Conservation (phyloP, 2,329 filamentous ascomycete species). For the Colletotrichum trifolii region DNA sequence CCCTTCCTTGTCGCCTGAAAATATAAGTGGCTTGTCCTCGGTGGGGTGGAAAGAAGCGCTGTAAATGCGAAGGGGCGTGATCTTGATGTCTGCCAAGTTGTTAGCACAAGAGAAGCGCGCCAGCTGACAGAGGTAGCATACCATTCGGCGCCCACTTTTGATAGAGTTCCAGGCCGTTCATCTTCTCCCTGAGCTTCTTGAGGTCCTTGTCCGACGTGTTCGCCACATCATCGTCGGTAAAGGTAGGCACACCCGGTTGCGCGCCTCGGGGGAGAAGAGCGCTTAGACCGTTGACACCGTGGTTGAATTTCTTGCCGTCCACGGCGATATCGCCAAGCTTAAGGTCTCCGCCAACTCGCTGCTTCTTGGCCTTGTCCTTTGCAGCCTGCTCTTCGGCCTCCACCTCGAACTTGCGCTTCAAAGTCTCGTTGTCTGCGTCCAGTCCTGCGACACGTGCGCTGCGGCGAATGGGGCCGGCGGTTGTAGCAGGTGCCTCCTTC, state of each 20-base stretch:
- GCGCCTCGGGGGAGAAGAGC: constrained; percentile 73
- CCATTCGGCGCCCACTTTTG: constrained; percentile 85
- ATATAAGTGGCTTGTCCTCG: constrained; percentile 85
- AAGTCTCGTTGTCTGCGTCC: constrained; percentile 57
- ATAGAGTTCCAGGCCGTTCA: constrained; percentile 83
- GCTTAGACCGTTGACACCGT: constrained; percentile 72
- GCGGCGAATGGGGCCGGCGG: constrained; percentile 61
- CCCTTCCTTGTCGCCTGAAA: constrained; percentile 94
- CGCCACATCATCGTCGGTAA: constrained; percentile 84
- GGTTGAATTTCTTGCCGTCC: constrained; percentile 81
- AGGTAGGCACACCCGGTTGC: constrained; percentile 85
- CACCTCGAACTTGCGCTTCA: constrained; percentile 63
- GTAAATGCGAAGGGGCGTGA: constrained; percentile 89
- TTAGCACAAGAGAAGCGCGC: constrained; percentile 2
- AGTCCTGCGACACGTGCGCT: constrained; percentile 69
- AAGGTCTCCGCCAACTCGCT: constrained; percentile 66
- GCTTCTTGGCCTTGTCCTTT: constrained; percentile 67
- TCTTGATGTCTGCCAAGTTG: constrained; percentile 77
- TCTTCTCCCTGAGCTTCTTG: constrained; percentile 77
- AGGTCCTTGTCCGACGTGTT: constrained; percentile 82
- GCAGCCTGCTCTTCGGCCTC: constrained; percentile 57
- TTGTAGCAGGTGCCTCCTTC: constrained; percentile 47
- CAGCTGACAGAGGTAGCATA: constrained; percentile 50
- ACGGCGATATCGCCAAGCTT: constrained; percentile 82
- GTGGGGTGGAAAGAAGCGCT: constrained; percentile 90